Evolutionary conservation across 2,329 filamentous ascomycete species (phyloP), one percentile per base, ranked within the genome.

Genomic region (Macrophomina pseudophaseolina): DNA sequence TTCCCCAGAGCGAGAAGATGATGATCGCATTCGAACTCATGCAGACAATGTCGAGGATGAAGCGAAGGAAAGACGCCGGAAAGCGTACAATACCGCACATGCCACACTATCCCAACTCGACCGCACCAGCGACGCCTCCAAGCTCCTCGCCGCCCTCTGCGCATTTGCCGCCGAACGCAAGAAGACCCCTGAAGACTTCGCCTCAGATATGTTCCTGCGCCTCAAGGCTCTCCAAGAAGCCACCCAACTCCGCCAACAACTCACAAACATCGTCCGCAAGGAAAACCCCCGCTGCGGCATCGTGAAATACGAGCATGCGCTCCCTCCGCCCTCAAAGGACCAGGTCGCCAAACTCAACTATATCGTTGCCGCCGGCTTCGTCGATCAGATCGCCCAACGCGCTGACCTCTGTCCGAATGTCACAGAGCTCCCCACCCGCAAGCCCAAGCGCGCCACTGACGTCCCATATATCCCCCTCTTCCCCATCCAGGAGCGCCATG

Each of bases 311-410:
- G 72, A 80, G 38, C 64, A 81, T 5, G 68, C 85, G 80, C 71
- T 94, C 80, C 79, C 86, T 76, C 75, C 88, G 75, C 81, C 85
- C 82, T 86, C 87, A 0, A 81, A 88, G 6, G 90, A 89, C 70
- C 90, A 78, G 74, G 82, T 96, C 33, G 89, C 89, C 54, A 88
- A 92, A 0, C 83, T 99, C 33, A 97, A 96, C 77, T 92, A 97
- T 75, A 96, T 98, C 80, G 89, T 92, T 28, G 92, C 94, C 0
- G 91, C 93, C 0, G 95, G 94, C 0, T 98, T 97, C 80, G 88
- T 98, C 73, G 95, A 99, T 78, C 91, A 97, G 71, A 87, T 99
- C 48, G 95, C 95, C 53, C 93, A 98, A 71, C 91, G 95, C 68
- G 92, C 92, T 4, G 94, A 99, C 77, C 83, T 93, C n/a, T 85